phyloP scores from a whole-genome alignment of 1,284 basidiomycete genomes.

The Ceratobasidium sp. region DNA sequence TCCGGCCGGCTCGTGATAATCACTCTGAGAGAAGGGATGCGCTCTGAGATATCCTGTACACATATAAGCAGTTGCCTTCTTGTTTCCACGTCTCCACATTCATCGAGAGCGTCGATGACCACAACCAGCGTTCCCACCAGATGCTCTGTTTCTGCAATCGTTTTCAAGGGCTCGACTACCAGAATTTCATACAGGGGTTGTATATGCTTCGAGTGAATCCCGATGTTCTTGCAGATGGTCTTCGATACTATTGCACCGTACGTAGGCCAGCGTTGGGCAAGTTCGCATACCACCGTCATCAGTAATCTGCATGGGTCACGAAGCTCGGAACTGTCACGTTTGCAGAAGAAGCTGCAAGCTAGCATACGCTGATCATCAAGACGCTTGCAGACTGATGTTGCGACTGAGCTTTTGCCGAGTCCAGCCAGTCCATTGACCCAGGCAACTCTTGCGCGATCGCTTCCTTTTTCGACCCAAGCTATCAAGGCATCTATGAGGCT shows the following conservation, averaged over 20 bases:
- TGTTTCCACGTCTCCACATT: too few relatives aligned
- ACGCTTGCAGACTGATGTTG: background rate
- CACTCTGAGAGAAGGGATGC: too few relatives aligned
- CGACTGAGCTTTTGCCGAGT: conserved; percentile 17
- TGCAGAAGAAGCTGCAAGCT: conserved; percentile 39
- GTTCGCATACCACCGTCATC: background rate
- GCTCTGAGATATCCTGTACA: too few relatives aligned
- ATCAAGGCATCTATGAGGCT: background rate
- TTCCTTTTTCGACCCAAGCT: background rate
- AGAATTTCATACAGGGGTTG: background rate
- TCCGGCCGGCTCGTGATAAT: too few relatives aligned
- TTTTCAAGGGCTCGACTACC: background rate
- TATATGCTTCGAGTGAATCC: background rate
- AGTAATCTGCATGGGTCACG: conserved; percentile 30
- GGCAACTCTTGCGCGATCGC: background rate
- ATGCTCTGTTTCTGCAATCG: background rate
- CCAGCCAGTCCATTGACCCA: conserved; percentile 26
- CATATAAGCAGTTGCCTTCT: too few relatives aligned
- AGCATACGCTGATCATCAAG: background rate
- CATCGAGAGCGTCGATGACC: too few relatives aligned
- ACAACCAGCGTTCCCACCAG: too few relatives aligned
- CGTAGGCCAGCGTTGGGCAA: too few relatives aligned
- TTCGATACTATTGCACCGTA: too few relatives aligned
- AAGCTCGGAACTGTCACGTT: background rate
- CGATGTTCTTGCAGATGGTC: too few relatives aligned